Evolutionary conservation across 179 eudicot genomes (phyloP).

Genomic region (Patellifolia procumbens): DNA sequence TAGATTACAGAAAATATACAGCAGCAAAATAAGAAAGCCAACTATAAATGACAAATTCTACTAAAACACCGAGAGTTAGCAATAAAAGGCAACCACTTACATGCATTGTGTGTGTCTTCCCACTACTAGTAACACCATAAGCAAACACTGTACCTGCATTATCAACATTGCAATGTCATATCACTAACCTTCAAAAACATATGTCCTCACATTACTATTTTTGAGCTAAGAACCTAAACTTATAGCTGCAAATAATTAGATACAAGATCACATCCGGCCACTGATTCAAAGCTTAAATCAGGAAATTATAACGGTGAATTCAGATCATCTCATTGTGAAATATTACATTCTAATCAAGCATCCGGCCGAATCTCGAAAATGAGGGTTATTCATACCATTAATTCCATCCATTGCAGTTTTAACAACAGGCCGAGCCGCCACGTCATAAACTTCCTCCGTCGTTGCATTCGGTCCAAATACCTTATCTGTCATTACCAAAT

Average conservation of each 20-base stretch:
- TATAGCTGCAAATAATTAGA: no score
- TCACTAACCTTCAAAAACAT: background rate
- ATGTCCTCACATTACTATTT: background rate
- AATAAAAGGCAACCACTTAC: conserved; percentile 50
- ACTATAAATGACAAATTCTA: background rate
- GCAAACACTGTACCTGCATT: conserved; percentile 95
- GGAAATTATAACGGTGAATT: background rate
- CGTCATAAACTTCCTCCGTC: conserved; percentile 88
- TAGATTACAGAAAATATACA: background rate
- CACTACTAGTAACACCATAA: conserved; percentile 99
- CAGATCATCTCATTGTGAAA: background rate
- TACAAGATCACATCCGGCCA: background rate
- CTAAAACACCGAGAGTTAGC: background rate
- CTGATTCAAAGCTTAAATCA: no score
- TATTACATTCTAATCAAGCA: background rate
- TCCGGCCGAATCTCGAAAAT: background rate
- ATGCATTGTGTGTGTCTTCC: conserved; percentile 99
- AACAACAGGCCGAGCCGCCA: conserved; percentile 96
- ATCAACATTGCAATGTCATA: conserved; percentile 20
- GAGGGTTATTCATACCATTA: conserved; percentile 55
- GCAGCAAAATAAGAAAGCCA: background rate
- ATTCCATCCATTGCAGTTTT: conserved; percentile 97
- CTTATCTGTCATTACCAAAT: conserved; percentile 49
- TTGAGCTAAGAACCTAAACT: background rate
- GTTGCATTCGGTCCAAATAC: conserved; percentile 80